Percentiles rank a stretch among this genome's conserved stretches.
These are phyloP conservation scores for Nasturtium officinale DNA, from an alignment of 345 rosid genomes.

Conservation along the genomic window DNA sequence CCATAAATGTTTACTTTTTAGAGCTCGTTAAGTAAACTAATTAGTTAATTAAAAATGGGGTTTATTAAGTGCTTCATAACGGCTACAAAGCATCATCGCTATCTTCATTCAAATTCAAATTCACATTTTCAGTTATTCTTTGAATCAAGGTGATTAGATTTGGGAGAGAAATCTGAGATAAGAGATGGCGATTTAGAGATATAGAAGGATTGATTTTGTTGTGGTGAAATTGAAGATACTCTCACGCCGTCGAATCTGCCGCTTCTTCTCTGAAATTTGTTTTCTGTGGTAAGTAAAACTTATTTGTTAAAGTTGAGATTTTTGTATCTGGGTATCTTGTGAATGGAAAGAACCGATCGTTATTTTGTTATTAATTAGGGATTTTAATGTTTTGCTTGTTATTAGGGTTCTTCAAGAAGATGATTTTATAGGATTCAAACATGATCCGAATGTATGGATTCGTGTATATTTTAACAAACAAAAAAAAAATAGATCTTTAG, in stretches of 20 bases:
- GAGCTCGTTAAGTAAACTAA: background rate
- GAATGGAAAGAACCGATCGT: background rate
- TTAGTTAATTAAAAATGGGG: background rate
- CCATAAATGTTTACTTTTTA: background rate
- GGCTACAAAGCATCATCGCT: too few species aligned
- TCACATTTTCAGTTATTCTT: too few species aligned
- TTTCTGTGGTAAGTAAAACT: constrained; percentile 48
- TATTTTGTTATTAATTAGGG: background rate
- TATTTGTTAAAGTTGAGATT: background rate
- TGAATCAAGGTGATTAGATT: too few species aligned
- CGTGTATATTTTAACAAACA: too few species aligned
- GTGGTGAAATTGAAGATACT: background rate
- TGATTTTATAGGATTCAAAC: background rate
- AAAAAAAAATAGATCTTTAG: too few species aligned
- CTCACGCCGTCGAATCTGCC: constrained; percentile 32
- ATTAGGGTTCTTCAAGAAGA: background rate
- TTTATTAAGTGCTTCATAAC: background rate
- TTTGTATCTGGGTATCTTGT: background rate
- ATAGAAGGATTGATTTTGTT: background rate
- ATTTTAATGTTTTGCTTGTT: too few species aligned
- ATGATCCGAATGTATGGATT: too few species aligned
- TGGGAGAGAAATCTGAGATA: too few species aligned
- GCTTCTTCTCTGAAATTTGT: constrained; percentile 43
- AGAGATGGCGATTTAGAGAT: background rate
- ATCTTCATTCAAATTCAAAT: too few species aligned